Conservation (phyloP, 1,139 yeast species). For the Pichia sp. region DNA sequence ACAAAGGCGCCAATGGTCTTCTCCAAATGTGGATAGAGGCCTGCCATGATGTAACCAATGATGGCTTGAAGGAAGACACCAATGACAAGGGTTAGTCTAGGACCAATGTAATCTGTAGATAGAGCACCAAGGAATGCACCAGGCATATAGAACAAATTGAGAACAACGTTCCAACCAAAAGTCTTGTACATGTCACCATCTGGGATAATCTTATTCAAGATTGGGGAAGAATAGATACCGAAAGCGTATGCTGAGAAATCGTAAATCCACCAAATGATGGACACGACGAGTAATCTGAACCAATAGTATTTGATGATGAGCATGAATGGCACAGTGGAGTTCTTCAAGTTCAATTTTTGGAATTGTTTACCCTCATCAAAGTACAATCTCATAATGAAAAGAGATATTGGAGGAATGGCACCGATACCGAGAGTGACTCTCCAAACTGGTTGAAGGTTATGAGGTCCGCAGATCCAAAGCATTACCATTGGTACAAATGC, state of each 20-base stretch:
- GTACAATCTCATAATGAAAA: slow-evolving; percentile 70
- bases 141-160: slow-evolving; percentile 82
- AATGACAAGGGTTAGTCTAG: slow-evolving; percentile 62
- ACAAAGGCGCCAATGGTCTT: slow-evolving; percentile 69
- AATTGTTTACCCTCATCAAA: slow-evolving; percentile 70
- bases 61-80: slow-evolving; percentile 73
- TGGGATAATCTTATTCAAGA: slow-evolving; percentile 54
- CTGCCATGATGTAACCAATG: slow-evolving; percentile 85
- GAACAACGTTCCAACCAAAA: slow-evolving; percentile 90
- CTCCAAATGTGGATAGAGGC: slow-evolving; percentile 47
- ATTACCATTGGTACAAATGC: slow-evolving; percentile 83
- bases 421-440: slow-evolving; percentile 88
- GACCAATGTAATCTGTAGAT: slow-evolving; percentile 81
- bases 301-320: slow-evolving; percentile 74
- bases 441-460: slow-evolving; percentile 81
- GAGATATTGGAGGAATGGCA: slow-evolving; percentile 77
- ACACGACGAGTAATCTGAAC: slow-evolving; percentile 65
- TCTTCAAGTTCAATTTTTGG: slow-evolving; percentile 62
- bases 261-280: slow-evolving; percentile 84
- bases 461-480: slow-evolving; percentile 69
- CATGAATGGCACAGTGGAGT: slow-evolving; percentile 58
- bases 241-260: slow-evolving; percentile 86
- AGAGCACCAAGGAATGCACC: slow-evolving; percentile 84
- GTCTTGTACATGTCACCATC: slow-evolving; percentile 59
- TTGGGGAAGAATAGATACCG: slow-evolving; percentile 71